These are phyloP conservation scores for Plasmodium inui DNA, from an alignment of 169 alveolate genomes.

Conservation along the genomic window DNA sequence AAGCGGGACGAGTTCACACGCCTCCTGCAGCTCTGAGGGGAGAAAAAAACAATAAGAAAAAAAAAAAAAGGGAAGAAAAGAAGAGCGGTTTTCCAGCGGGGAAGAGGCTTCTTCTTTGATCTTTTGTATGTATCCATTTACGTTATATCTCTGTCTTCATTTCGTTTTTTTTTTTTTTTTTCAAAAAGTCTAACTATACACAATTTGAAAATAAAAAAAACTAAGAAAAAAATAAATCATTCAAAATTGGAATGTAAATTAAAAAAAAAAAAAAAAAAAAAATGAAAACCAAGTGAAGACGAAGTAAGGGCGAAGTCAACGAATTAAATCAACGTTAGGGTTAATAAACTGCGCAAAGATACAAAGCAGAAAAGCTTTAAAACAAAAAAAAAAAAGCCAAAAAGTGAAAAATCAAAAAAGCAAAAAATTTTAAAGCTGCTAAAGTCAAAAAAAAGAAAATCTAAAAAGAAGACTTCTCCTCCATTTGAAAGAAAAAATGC, in stretches of 20 bases:
- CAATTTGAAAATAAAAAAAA: not conserved
- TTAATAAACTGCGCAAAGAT: not conserved
- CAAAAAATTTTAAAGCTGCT: not conserved
- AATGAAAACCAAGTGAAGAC: not conserved
- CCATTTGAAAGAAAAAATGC: not conserved
- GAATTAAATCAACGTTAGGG: not conserved
- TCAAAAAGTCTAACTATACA: not conserved
- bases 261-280: conserved; percentile 23
- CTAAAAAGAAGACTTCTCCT: not conserved
- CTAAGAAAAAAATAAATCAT: not conserved
- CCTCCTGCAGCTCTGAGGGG: conserved; percentile 33
- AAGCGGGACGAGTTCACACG: conserved; percentile 64
- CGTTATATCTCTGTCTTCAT: not conserved
- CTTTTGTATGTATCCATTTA: not conserved
- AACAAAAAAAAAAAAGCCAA: not conserved
- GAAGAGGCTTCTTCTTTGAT: not conserved
- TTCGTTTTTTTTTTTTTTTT: conserved; percentile 12
- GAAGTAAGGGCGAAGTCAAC: not conserved
- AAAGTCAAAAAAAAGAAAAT: not conserved
- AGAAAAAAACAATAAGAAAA: not conserved
- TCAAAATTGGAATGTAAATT: not conserved
- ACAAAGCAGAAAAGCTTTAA: not conserved
- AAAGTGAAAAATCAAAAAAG: no score
- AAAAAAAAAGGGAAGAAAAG: not conserved
- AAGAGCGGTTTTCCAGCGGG: not conserved